phyloP scores from a whole-genome alignment of 345 rosid genomes.

The Lepidium aucheri region DNA sequence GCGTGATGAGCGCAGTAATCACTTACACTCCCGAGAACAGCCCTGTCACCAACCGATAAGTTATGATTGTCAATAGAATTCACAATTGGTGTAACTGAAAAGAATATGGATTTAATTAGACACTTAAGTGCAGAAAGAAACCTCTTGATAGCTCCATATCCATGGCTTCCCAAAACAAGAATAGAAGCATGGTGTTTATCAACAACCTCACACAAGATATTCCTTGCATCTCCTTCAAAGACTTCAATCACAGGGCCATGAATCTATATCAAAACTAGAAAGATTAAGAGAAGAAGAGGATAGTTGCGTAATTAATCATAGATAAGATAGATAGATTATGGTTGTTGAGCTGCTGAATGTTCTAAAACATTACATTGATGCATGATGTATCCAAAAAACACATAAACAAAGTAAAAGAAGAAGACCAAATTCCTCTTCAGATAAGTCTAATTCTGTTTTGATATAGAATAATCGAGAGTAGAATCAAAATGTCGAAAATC shows the following conservation, averaged over 20 bases:
- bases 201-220: constrained; percentile 81
- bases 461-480: not conserved
- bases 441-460: too few relatives aligned
- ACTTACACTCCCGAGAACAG: constrained; percentile 89
- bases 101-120: too few relatives aligned
- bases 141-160: constrained; percentile 97
- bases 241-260: constrained; percentile 42
- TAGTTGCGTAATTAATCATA: not conserved
- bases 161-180: constrained; percentile 94
- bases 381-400: not conserved
- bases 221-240: constrained; percentile 88
- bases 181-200: constrained; percentile 78
- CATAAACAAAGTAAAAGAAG: not conserved
- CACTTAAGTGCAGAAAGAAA: too few relatives aligned
- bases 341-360: not conserved
- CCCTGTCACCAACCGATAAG: constrained; percentile 41
- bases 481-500: not conserved
- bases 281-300: not conserved
- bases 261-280: constrained; percentile 38
- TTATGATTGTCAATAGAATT: not conserved
- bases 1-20: constrained; percentile 97
- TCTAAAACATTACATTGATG: not conserved
- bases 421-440: too few relatives aligned
- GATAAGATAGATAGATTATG: not conserved
- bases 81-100: not conserved